Percentiles rank a stretch among this genome's conserved stretches.
These are phyloP conservation scores for Lenwebbia sp. DNA, from an alignment of 345 rosid genomes.

Conservation along the genomic window DNA sequence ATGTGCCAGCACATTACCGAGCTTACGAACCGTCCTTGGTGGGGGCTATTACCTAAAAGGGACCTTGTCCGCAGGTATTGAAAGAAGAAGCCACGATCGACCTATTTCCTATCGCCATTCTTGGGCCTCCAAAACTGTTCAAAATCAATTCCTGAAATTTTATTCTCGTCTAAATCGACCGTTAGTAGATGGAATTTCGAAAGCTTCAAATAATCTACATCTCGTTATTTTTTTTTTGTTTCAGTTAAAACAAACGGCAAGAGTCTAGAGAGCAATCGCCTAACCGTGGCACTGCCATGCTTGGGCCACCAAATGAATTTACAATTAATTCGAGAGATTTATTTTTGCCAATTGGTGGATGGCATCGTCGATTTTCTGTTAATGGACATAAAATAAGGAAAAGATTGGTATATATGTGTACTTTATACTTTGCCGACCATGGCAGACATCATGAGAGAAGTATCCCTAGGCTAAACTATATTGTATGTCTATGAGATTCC, in stretches of 20 bases:
- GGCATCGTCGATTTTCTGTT: not conserved
- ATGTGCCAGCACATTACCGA: not conserved
- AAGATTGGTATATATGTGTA: not conserved
- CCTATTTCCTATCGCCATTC: not conserved
- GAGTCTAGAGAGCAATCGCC: too few species aligned
- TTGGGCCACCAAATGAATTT: too few species aligned
- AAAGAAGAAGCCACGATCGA: not conserved
- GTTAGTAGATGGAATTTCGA: not conserved
- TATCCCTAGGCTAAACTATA: not conserved
- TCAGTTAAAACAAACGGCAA: not conserved
- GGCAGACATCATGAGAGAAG: not conserved
- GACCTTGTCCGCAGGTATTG: not conserved
- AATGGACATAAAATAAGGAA: too few species aligned
- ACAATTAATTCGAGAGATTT: too few species aligned
- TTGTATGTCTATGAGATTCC: not conserved
- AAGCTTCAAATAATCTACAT: not conserved
- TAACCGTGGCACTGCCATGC: too few species aligned
- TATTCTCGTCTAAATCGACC: not conserved
- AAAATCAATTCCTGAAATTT: too few species aligned
- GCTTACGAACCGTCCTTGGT: not conserved
- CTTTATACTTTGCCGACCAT: not conserved
- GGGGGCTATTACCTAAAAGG: not conserved
- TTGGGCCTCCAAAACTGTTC: not conserved
- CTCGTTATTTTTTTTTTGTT: not conserved
- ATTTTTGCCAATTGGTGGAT: not conserved